phyloP scores from a whole-genome alignment of 164 flowering plant genomes.

The Houttuynia cordata region DNA sequence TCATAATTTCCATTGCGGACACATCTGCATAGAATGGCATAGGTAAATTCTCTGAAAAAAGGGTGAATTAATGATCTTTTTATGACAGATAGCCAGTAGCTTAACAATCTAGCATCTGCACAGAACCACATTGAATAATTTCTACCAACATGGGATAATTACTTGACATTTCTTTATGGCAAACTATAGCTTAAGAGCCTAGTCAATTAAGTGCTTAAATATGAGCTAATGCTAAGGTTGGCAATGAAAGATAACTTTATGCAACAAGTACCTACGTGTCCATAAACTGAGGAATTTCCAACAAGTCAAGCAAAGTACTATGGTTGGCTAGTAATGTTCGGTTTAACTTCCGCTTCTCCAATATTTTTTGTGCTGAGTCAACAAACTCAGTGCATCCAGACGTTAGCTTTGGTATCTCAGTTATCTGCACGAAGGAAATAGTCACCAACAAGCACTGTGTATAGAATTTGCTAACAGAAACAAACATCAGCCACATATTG shows the following conservation, averaged over 20 bases:
- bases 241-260: neutral
- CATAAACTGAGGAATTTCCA: conserved; percentile 99
- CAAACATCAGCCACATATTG: too few species aligned
- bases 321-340: conserved; percentile 79
- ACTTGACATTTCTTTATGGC: too few species aligned
- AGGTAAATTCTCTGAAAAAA: neutral
- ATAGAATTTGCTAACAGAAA: neutral
- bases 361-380: conserved; percentile 82
- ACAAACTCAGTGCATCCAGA: conserved; percentile 88
- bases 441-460: neutral
- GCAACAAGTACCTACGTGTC: conserved; percentile 74
- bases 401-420: conserved; percentile 84
- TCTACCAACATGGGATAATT: neutral
- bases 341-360: conserved; percentile 91
- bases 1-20: conserved; percentile 95
- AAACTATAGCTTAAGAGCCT: too few species aligned
- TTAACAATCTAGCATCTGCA: neutral
- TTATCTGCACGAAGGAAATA: conserved; percentile 34
- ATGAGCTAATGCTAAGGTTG: too few species aligned
- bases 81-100: neutral
- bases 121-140: neutral
- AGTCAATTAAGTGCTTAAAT: too few species aligned
- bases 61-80: too few species aligned
- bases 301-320: conserved; percentile 94
- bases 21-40: conserved; percentile 44